Evolutionary conservation across 2,329 filamentous ascomycete species (phyloP).

Genomic region (Bertia moriformis): DNA sequence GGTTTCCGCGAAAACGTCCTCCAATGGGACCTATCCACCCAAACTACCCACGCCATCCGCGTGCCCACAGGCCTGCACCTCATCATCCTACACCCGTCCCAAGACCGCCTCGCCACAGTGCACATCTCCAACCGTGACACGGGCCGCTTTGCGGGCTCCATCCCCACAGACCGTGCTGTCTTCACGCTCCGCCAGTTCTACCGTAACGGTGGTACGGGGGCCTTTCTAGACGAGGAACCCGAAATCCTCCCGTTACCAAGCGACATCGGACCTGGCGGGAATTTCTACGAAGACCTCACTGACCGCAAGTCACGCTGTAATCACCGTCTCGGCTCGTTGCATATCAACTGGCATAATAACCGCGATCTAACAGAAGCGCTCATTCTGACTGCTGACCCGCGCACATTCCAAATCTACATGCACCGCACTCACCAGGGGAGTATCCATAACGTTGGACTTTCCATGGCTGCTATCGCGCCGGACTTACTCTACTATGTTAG

Average conservation of each 20-base stretch:
- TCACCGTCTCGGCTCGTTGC: too few relatives aligned
- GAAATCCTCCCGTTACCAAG: not conserved
- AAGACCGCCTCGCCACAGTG: not conserved
- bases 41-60: not conserved
- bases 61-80: not conserved
- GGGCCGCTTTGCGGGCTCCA: not conserved
- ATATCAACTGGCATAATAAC: too few relatives aligned
- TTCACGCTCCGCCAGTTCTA: too few relatives aligned
- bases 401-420: not conserved
- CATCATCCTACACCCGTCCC: not conserved
- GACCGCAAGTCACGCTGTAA: too few relatives aligned
- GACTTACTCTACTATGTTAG: not conserved
- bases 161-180: too few relatives aligned
- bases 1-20: not conserved
- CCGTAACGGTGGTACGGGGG: too few relatives aligned
- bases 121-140: not conserved
- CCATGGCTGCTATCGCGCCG: not conserved
- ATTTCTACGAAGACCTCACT: not conserved
- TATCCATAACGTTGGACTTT: too few relatives aligned
- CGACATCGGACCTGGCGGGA: not conserved
- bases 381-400: not conserved
- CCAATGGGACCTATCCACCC: not conserved
- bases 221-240: not conserved
- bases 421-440: not conserved
- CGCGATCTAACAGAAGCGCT: too few relatives aligned